Base-by-base conservation (phyloP, 2,329 filamentous ascomycete species). In the Cladosporium sp. region DNA sequence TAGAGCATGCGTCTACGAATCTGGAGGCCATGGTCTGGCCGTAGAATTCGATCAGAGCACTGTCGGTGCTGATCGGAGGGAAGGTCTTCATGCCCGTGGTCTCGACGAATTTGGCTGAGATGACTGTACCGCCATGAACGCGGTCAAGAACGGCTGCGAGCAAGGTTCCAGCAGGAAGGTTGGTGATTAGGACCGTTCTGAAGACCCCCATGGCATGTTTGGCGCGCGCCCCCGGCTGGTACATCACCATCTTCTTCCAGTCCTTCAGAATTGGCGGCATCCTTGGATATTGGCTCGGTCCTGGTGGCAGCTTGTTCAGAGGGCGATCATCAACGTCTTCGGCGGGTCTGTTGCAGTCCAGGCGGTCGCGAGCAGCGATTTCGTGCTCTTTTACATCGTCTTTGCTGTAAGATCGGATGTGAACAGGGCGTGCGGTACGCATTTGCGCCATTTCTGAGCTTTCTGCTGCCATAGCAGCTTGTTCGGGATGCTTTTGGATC, bases 1-100 rank as follows among this genome's bases (percentile, higher is more conserved):
- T n/a, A 3, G 29, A 12, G 39, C 15, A 53, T 25, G 29, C 15
- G 2, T 50, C 30, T 40, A 53, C 49, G 51, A 53, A 62, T 5
- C 20, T 16, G 9, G 22, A 8, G 1, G 62, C 59, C 13, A 42
- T 40, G 8, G 33, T 16, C 18, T 55, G 54, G 40, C 40, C 29
- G 4, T 57, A 16, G 42, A 63, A 64, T 15, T 50, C 55, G 8
- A 64, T 25, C 13, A 57, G n/a, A n/a, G n/a, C n/a, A n/a, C n/a
- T 45, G 9, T 49, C 55, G 2, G 48, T 38, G 49, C 61, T 59
- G 12, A 58, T 55, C 9, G 49, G 39, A 9, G 57, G 58, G 6
- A 19, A 45, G 4, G 52, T 56, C 8, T 54, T 55, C 51, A 63
- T 55, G 5, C 49, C 43, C 1, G 41, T 49, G 1, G 56, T 61